Percentiles rank a stretch among this genome's conserved stretches.
Evolutionary conservation across 805 yeast genomes (phyloP).

Genomic region (Starmerella gropengiesseri): DNA sequence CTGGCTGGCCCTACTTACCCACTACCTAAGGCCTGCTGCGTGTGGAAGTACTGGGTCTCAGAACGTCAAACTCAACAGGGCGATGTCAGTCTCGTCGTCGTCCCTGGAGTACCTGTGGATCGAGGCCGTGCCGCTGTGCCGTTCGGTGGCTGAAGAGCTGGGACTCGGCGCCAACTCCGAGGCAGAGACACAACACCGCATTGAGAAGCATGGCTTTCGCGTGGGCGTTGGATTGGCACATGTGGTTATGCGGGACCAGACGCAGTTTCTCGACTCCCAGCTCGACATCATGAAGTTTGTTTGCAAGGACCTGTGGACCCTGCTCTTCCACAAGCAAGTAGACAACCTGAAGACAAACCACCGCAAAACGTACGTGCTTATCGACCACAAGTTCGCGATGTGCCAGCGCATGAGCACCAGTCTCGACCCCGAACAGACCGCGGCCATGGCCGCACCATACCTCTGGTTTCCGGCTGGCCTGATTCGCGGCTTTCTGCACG

Average conservation of each 20-base stretch:
- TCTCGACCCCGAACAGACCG: constrained; percentile 27
- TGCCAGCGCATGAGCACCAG: constrained; percentile 39
- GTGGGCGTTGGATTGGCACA: constrained; percentile 54
- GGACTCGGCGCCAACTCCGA: constrained; percentile 24
- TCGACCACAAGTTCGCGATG: constrained; percentile 53
- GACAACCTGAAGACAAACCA: constrained; percentile 90
- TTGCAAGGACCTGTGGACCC: constrained; percentile 84
- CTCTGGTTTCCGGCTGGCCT: constrained; percentile 68
- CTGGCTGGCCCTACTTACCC: no score
- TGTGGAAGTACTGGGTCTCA: no score
- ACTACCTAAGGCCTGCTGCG: no score
- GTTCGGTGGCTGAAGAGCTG: constrained; percentile 47
- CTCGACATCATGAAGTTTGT: constrained; percentile 82
- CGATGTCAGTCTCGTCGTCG: constrained; percentile 26
- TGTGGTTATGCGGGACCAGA: constrained; percentile 32
- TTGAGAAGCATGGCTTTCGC: constrained; percentile 61
- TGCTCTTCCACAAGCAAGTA: constrained; percentile 71
- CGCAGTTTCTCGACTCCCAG: constrained; percentile 46
- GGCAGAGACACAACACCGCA: constrained; percentile 46
- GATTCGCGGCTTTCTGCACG: constrained; percentile 58
- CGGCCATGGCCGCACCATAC: constrained; percentile 34
- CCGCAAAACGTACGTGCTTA: constrained; percentile 67
- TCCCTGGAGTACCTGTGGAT: constrained; percentile 53
- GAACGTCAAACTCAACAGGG: not conserved
- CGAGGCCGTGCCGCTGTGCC: constrained; percentile 65